Evolutionary conservation across 1,284 basidiomycete genomes (phyloP), one percentile per base, ranked within the genome.

Genomic region (Ustilago vetiveriae): DNA sequence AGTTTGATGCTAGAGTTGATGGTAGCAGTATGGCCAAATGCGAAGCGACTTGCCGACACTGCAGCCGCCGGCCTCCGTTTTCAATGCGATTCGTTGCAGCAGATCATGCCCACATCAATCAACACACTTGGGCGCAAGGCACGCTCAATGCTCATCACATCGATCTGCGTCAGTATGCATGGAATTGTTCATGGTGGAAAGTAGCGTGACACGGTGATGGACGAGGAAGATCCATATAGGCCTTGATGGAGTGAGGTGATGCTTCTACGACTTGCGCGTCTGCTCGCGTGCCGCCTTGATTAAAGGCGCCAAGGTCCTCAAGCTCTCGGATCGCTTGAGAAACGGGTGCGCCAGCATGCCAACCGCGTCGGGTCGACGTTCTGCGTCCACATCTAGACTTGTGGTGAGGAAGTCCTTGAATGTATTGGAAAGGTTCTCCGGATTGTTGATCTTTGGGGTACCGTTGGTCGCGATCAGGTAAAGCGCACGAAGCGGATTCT

Each of bases 381-480:
- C 94, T 11, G 92, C 90, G 78, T 98, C 93, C 16, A 98, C 96
- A 72, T 96, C 93, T 43, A 98, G 85, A n/a, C 90, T 90, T 82
- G 90, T 89, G 16, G 89, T 87, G 36, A 99, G 85, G 80, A 97
- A 98, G 80, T 96, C 92, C 65, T 88, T 89, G 85, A 99, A 97
- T n/a, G 90, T 86, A 0, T 87, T 81, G 6, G 89, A 90, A 21
- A 98, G 85, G 71, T 90, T 90, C 83, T 97, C 94, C 22, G 94
- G 94, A 82, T 97, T 95, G 70, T 93, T 91, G 72, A 98, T 92
- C 58, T 91, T 91, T 10, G 95, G 95, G 42, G 94, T 98, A n/a
- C 95, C 94, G 79, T 97, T 98, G 19, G 94, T 98, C 6, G 94
- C 94, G 78, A 98, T 98, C 46, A 98, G 87, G 82, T 98, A 98